Evolutionary conservation across 805 yeast species (phyloP).

Genomic region (Lachancea nothofagi): DNA sequence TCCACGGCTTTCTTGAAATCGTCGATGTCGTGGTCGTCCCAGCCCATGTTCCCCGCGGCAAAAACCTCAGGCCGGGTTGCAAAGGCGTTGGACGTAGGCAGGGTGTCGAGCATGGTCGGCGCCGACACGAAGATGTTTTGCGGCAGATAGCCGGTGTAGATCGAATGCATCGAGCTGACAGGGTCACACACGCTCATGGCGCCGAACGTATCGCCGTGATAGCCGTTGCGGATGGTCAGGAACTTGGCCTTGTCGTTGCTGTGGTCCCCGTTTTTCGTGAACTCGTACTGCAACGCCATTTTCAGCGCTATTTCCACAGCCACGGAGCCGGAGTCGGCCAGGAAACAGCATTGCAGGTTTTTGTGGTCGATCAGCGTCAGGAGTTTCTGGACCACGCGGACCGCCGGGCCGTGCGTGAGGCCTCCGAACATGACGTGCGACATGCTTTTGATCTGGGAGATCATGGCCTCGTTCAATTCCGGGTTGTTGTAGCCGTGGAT

Average conservation of each 20-base stretch:
- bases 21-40: conserved; percentile 25
- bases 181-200: conserved; percentile 37
- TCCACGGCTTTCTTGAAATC: conserved; percentile 28
- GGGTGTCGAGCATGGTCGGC: conserved; percentile 17
- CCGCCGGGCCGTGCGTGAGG: conserved; percentile 30
- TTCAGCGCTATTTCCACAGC: conserved; percentile 39
- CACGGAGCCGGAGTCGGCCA: conserved; percentile 30
- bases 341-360: conserved; percentile 18
- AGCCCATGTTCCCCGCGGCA: conserved; percentile 11
- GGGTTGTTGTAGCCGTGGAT: conserved; percentile 30
- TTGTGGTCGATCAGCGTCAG: conserved; percentile 29
- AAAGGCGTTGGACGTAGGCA: conserved; percentile 14
- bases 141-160: conserved; percentile 30
- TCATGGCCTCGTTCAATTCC: conserved; percentile 29
- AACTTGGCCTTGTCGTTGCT: conserved; percentile 19
- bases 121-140: conserved; percentile 26
- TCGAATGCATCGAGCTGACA: conserved; percentile 32
- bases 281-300: conserved; percentile 32
- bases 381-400: conserved; percentile 27
- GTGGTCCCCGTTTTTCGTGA: conserved; percentile 21
- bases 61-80: conserved; percentile 7
- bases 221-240: conserved; percentile 33
- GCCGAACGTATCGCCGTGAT: conserved; percentile 38
- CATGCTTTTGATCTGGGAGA: conserved; percentile 28
- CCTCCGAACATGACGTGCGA: conserved; percentile 32